Conservation (phyloP, 2,329 filamentous ascomycete genomes). For the Rhynchosporium secalis region DNA sequence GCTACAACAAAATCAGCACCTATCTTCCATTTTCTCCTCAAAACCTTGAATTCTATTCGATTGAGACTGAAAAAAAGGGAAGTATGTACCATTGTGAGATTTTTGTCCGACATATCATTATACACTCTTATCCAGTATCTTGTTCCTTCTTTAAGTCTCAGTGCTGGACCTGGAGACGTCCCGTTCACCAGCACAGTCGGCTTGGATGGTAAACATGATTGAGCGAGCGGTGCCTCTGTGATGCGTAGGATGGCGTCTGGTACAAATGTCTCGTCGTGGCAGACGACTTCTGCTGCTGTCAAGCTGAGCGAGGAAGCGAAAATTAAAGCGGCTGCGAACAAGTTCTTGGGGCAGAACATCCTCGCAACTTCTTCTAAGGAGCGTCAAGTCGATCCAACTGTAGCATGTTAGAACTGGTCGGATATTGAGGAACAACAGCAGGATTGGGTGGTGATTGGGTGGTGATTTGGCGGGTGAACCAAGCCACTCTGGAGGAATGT, state of each 20-base stretch:
- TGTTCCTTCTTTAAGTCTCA: conserved; percentile 45
- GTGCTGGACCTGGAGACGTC: conserved; percentile 48
- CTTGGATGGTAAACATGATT: conserved; percentile 43
- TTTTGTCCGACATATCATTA: conserved; percentile 51
- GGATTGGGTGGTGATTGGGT: no score
- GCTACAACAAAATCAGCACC: conserved; percentile 38
- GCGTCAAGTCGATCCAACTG: no score
- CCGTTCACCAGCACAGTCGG: conserved; percentile 49
- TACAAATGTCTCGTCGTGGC: conserved; percentile 33
- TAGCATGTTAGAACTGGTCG: no score
- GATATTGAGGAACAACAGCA: no score
- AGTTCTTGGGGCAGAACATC: neutral
- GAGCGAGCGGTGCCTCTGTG: conserved; percentile 41
- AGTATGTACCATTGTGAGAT: conserved; percentile 49
- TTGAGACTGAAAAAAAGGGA: neutral
- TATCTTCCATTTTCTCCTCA: neutral
- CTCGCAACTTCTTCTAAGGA: neutral
- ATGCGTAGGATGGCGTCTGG: conserved; percentile 46
- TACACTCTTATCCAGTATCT: conserved; percentile 55
- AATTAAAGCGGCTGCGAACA: neutral
- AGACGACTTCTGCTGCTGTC: neutral
- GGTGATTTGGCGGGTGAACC: no score
- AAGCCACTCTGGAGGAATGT: no score
- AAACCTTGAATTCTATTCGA: no score
- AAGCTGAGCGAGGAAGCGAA: neutral